These are phyloP conservation scores for Stemphylium lycopersici DNA, from an alignment of 2,329 filamentous ascomycete species.

Conservation along the genomic window DNA sequence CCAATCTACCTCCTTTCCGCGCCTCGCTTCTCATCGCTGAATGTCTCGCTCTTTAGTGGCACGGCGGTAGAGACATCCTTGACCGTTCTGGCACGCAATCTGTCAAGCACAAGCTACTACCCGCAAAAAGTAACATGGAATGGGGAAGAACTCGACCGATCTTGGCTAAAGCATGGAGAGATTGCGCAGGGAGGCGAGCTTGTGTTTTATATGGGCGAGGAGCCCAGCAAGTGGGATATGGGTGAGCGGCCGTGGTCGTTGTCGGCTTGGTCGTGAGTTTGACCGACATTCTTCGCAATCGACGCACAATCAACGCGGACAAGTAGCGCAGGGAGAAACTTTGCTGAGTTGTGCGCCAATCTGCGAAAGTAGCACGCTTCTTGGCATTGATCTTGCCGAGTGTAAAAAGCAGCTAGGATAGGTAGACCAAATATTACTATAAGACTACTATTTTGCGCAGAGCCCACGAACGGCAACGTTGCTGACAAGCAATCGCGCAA, in stretches of 20 bases:
- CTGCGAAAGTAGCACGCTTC: no score
- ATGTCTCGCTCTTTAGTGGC: slow-evolving; percentile 7
- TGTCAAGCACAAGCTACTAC: slow-evolving; percentile 9
- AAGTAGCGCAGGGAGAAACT: no score
- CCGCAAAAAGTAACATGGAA: slow-evolving; percentile 10
- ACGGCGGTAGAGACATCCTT: slow-evolving; percentile 5
- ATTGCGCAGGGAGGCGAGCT: slow-evolving; percentile 8
- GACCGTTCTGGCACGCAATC: slow-evolving; percentile 4
- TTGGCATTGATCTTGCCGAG: no score
- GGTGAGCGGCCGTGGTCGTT: slow-evolving; percentile 10
- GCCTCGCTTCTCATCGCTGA: slow-evolving; percentile 39
- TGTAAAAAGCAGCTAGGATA: no score
- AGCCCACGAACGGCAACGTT: no score
- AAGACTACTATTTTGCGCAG: no score
- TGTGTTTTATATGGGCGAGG: slow-evolving; percentile 9
- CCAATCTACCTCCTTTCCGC: slow-evolving; percentile 20
- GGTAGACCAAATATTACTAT: no score
- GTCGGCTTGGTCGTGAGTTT: slow-evolving; percentile 3
- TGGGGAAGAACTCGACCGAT: slow-evolving; percentile 1
- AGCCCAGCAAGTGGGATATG: slow-evolving; percentile 6
- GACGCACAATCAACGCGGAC: no score
- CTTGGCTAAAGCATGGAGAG: slow-evolving; percentile 10
- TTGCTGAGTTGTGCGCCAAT: no score
- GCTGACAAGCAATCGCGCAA: no score
- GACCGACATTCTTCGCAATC: not conserved